Evolutionary conservation across 2,329 filamentous ascomycete species (phyloP).

Genomic region (Hypoxylon sp.): DNA sequence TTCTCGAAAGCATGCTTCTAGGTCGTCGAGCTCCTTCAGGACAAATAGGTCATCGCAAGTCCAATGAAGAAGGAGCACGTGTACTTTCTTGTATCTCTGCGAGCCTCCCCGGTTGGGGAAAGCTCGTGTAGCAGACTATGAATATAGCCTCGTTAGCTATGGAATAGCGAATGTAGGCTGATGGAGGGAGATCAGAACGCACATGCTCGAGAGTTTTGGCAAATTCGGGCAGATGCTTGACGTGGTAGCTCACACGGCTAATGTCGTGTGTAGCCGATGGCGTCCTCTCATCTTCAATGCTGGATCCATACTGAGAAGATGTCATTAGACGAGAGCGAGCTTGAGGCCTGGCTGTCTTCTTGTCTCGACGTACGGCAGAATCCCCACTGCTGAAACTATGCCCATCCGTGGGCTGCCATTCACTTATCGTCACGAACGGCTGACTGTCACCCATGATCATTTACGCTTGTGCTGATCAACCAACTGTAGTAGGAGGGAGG

Average conservation of each 20-base stretch:
- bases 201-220: conserved; percentile 70
- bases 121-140: conserved; percentile 67
- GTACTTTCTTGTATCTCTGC: conserved; percentile 70
- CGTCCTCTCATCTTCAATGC: conserved; percentile 57
- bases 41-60: conserved; percentile 72
- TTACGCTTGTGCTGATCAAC: conserved; percentile 44
- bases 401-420: conserved; percentile 63
- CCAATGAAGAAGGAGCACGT: conserved; percentile 71
- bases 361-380: conserved; percentile 62
- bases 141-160: conserved; percentile 36
- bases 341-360: conserved; percentile 47
- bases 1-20: conserved; percentile 68
- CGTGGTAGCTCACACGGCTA: conserved; percentile 71
- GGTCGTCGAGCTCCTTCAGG: conserved; percentile 69
- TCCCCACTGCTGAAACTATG: conserved; percentile 65
- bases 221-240: conserved; percentile 70
- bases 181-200: conserved; percentile 49
- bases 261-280: conserved; percentile 69
- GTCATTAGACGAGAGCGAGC: conserved; percentile 52
- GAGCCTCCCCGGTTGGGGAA: conserved; percentile 70
- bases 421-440: conserved; percentile 69
- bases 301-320: conserved; percentile 63
- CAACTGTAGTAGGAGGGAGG: conserved; percentile 29
- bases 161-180: conserved; percentile 2
- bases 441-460: conserved; percentile 61